Evolutionary conservation across 2,329 filamentous ascomycete species (phyloP), one percentile per base, ranked within the genome.

Genomic region (Epichloe sp.): DNA sequence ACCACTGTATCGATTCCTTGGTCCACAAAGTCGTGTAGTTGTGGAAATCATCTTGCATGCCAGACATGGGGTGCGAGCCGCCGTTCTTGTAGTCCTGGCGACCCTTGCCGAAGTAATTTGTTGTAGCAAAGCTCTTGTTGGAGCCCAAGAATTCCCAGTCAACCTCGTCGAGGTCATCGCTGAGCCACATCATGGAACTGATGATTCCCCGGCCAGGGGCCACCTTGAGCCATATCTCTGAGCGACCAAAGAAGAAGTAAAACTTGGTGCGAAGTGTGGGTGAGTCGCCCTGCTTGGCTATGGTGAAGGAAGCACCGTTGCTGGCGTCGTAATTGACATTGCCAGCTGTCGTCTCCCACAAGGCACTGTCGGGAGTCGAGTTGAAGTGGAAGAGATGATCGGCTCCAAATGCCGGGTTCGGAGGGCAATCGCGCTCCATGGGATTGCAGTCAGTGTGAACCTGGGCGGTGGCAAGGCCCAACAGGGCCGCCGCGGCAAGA

Each of bases 181-280:
- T 91, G 57, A 93, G 76, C 66, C 91, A 76, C 63, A 95, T 90
- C 61, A 94, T 83, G 55, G 86, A 82, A 61, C 83, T 88, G 59
- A 95, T 79, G 55, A 95, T 83, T 48, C 89, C 89, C 7, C 70
- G 71, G 17, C 89, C 89, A 1, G 73, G 70, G 0, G 89, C 82
- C 4, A 86, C 85, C 70, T 88, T 87, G 72, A 94, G 78, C 58
- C 79, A 75, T 52, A 91, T 76, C 67, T 93, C 87, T 51, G 88
- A 82, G 54, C 82, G 80, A 50, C 88, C 88, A 58, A 85, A 91
- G 73, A 94, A 89, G 67, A 95, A 85, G 71, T 88, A 93, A 65
- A 89, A 91, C 59, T 82, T 80, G 45, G 85, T 82, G 56, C 82
- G 78, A 55, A 95, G 78, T 1, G 88, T 94, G 1, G 88, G 86